A percentile compares a stretch with the other conserved stretches of the same genome.
Evolutionary conservation across 2,329 filamentous ascomycete genomes (phyloP).

Genomic region (Aspergillus fumigatiaffinis): DNA sequence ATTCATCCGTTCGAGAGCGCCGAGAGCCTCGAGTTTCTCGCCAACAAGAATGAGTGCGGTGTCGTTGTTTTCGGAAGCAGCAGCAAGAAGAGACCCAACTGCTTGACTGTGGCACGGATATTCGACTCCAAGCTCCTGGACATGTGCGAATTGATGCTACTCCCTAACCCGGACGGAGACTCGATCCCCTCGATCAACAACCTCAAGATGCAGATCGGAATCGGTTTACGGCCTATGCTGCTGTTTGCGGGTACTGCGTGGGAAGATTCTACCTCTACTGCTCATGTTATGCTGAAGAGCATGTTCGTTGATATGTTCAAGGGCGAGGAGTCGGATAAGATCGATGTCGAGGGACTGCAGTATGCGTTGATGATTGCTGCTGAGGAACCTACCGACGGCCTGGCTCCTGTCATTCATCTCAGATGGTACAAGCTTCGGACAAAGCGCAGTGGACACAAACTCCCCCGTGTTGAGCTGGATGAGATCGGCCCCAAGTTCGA

Average conservation of each 20-base stretch:
- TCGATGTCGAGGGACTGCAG: constrained; percentile 93
- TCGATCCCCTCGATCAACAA: constrained; percentile 42
- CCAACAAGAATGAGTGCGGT: constrained; percentile 89
- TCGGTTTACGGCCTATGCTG: constrained; percentile 84
- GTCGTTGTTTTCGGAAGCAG: constrained; percentile 79
- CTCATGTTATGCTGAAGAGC: constrained; percentile 82
- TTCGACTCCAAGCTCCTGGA: constrained; percentile 87
- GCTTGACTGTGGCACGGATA: constrained; percentile 74
- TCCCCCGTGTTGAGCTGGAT: constrained; percentile 88
- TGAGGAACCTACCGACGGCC: constrained; percentile 53
- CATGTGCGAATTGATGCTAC: constrained; percentile 87
- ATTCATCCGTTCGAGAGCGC: constrained; percentile 93
- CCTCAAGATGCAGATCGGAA: constrained; percentile 60
- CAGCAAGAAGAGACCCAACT: constrained; percentile 94
- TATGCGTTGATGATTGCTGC: constrained; percentile 81
- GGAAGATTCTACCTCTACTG: constrained; percentile 72
- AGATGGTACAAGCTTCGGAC: constrained; percentile 84
- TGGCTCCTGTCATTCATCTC: constrained; percentile 53
- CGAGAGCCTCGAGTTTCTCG: constrained; percentile 87
- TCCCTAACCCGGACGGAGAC: constrained; percentile 59
- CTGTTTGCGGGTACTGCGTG: constrained; percentile 87
- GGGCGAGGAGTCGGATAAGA: constrained; percentile 71
- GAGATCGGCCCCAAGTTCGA: constrained; percentile 95
- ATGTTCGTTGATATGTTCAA: constrained; percentile 89
- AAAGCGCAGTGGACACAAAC: constrained; percentile 76